phyloP scores from a whole-genome alignment of 2,329 filamentous ascomycete genomes.

The Graphilbum ipis-grandicollis region DNA sequence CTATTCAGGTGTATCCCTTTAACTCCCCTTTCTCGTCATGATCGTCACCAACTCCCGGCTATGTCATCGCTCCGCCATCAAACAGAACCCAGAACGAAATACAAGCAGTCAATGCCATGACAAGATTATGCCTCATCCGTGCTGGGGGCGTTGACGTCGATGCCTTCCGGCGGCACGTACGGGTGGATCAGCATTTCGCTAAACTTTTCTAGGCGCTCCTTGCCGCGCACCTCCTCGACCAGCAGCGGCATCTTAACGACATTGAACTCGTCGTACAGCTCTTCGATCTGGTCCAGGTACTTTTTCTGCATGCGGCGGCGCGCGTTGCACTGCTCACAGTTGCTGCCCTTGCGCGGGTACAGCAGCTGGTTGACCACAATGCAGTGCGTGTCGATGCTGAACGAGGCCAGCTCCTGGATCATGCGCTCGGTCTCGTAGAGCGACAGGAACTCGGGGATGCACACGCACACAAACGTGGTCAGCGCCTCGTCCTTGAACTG shows the following conservation, averaged over 20 bases:
- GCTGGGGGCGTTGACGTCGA: conserved; percentile 1
- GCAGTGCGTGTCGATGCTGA: conserved; percentile 87
- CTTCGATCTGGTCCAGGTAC: conserved; percentile 96
- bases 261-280: conserved; percentile 97
- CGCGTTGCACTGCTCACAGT: conserved; percentile 90
- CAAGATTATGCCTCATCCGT: neutral
- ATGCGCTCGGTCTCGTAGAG: conserved; percentile 98
- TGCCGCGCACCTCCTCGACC: conserved; percentile 88
- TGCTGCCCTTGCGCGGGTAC: conserved; percentile 71
- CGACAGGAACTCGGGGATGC: conserved; percentile 91
- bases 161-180: conserved; percentile 43
- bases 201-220: conserved; percentile 83
- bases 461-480: conserved; percentile 95
- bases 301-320: conserved; percentile 98
- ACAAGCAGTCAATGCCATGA: too few species aligned
- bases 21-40: too few species aligned
- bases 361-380: conserved; percentile 98
- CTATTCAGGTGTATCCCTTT: too few species aligned
- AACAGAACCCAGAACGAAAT: too few species aligned
- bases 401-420: conserved; percentile 92
- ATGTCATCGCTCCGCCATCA: too few species aligned
- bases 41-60: too few species aligned
- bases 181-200: conserved; percentile 69
- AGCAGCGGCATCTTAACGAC: conserved; percentile 96
- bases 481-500: conserved; percentile 96